phyloP scores from a whole-genome alignment of 2,329 filamentous ascomycete species.

The Ceratocystis variospora region DNA sequence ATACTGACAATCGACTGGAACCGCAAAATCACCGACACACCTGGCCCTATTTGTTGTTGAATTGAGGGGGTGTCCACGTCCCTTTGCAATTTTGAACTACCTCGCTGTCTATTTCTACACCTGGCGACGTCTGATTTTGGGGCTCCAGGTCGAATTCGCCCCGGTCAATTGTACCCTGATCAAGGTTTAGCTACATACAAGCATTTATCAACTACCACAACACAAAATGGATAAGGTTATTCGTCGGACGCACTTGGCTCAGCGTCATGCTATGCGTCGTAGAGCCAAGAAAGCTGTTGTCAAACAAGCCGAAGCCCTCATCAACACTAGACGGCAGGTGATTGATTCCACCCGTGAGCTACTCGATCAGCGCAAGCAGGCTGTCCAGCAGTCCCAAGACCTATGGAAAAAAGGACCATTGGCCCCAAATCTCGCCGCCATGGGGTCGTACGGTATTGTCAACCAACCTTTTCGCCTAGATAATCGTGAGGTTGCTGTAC shows the following conservation, averaged over 20 bases:
- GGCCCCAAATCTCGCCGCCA: conserved; percentile 62
- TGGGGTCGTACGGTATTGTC: conserved; percentile 45
- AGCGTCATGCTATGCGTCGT: conserved; percentile 46
- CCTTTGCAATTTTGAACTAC: not conserved
- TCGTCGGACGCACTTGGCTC: conserved; percentile 50
- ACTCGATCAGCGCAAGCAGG: conserved; percentile 20
- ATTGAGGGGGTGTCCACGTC: not conserved
- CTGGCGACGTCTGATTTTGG: not conserved
- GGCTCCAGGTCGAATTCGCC: not conserved
- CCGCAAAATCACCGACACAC: not conserved
- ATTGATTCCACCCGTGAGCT: conserved; percentile 23
- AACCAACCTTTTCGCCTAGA: conserved; percentile 17
- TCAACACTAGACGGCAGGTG: conserved; percentile 25
- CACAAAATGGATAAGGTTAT: conserved; percentile 55
- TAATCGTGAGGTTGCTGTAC: conserved; percentile 24
- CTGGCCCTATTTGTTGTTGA: not conserved
- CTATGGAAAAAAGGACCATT: conserved; percentile 68
- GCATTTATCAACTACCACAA: conserved; percentile 1
- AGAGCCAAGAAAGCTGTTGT: conserved; percentile 28
- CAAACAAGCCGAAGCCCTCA: conserved; percentile 24
- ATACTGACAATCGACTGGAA: not conserved
- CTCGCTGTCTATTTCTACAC: not conserved
- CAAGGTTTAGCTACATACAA: conserved; percentile 7
- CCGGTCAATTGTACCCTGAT: not conserved
- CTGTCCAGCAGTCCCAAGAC: conserved; percentile 35